These are phyloP conservation scores for Fusarium denticulatum DNA, from an alignment of 2,329 filamentous ascomycete species.

Conservation along the genomic window DNA sequence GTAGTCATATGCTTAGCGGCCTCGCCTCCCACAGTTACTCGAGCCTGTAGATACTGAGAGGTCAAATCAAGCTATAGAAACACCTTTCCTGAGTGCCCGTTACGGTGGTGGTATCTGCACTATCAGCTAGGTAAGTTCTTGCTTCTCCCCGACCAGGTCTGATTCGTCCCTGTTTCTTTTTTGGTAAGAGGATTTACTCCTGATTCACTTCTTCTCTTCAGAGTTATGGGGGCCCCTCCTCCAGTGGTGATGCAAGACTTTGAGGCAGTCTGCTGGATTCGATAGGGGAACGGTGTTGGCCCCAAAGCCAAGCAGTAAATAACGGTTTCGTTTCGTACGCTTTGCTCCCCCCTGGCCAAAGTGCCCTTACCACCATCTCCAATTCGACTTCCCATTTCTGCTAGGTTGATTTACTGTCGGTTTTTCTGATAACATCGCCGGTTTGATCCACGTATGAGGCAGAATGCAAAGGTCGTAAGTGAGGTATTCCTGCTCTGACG, in stretches of 20 bases:
- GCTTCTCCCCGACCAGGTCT: accelerated
- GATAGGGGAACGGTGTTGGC: no score
- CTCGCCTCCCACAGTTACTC: no score
- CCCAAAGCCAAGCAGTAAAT: no score
- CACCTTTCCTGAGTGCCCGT: not conserved
- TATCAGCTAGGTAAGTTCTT: no score
- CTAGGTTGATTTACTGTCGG: not conserved
- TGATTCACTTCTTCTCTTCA: not conserved
- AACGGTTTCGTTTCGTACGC: not conserved
- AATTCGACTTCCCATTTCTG: not conserved
- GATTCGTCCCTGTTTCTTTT: not conserved
- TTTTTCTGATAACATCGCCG: not conserved
- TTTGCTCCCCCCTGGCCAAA: not conserved
- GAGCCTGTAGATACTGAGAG: no score
- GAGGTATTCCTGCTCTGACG: not conserved
- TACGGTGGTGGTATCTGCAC: not conserved
- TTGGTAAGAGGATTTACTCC: accelerated
- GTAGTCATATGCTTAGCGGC: no score
- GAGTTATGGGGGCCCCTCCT: not conserved
- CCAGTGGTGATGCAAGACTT: not conserved
- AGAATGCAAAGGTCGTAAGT: not conserved
- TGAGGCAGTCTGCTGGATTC: not conserved
- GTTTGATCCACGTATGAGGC: not conserved
- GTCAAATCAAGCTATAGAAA: no score
- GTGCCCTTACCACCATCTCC: not conserved